Percentiles rank a stretch among this genome's conserved stretches.
Evolutionary conservation across 1,284 basidiomycete species (phyloP).

Genomic region (Jaminaea rosea): DNA sequence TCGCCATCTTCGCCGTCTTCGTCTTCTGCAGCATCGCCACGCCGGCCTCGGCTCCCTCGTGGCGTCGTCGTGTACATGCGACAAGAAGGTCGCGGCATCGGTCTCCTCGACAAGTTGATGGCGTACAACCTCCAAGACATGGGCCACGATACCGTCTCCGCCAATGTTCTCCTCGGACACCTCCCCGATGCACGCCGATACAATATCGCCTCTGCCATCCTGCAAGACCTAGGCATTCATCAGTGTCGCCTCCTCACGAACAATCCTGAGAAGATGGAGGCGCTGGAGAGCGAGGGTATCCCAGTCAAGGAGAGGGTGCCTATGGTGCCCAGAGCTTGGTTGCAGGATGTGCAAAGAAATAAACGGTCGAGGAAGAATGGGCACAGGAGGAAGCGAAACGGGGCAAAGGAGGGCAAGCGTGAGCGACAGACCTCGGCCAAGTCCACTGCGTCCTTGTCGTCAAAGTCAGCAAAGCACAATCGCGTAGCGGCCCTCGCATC

Average conservation of each 20-base stretch:
- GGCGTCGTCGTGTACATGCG: slow-evolving; percentile 95
- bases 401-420: slow-evolving; percentile 1
- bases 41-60: slow-evolving; percentile 12
- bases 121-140: slow-evolving; percentile 98
- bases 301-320: slow-evolving; percentile 72
- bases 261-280: slow-evolving; percentile 92
- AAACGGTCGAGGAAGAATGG: no score
- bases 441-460: no score
- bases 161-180: slow-evolving; percentile 90
- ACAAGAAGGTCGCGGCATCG: slow-evolving; percentile 98
- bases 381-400: slow-evolving; percentile 1
- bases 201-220: slow-evolving; percentile 78
- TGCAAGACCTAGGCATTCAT: slow-evolving; percentile 75
- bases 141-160: slow-evolving; percentile 94
- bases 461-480: no score
- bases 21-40: background rate
- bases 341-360: slow-evolving; percentile 6
- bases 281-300: slow-evolving; percentile 74
- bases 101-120: slow-evolving; percentile 85
- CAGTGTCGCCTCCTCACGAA: slow-evolving; percentile 73
- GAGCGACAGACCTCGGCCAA: no score
- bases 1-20: slow-evolving; percentile 4
- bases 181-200: slow-evolving; percentile 89
- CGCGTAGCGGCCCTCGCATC: background rate
- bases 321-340: slow-evolving; percentile 93